Evolutionary conservation across 1,284 basidiomycete genomes (phyloP), one percentile per base, ranked within the genome.

Genomic region (Ganoderma meredithae): DNA sequence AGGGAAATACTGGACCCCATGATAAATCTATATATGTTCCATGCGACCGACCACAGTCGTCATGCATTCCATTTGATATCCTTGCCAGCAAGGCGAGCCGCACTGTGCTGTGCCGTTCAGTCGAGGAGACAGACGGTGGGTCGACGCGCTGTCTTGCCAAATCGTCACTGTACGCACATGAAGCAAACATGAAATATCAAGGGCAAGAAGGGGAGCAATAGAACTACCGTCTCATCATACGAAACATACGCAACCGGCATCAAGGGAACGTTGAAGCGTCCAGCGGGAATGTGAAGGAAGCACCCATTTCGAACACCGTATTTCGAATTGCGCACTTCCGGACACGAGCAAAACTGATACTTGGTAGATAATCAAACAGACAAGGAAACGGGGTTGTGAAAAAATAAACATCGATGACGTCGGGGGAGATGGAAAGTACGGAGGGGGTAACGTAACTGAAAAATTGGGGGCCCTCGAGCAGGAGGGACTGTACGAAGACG

Each of bases 121-220:
- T 53, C 52, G 22, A 55, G 22, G 36, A 22, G n/a, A n/a, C 39
- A n/a, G 39, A 60, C 33, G 55, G 58, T 43, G 71, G 65, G 64
- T 72, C 69, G 71, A 72, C 67, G 71, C 69, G 59, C 71, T 70
- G 71, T 72, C 71, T 72, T 70, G 69, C 67, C 69, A 65, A 66
- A 60, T 69, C 65, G 66, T 70, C 69, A 66, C 63, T 60, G 65
- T 67, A 70, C 65, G 65, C 63, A 72, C 71, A 70, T 68, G 56
- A 67, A 69, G 12, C 63, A 70, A 69, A 49, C 63, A 43, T 60
- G 56, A 65, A 58, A 63, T 61, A 66, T 67, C 66, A 60, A 63
- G 22, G 39, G 22, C 4, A 41, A 31, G 43, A 27, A 53, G 13
- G 52, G 33, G 63, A 66, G 68, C 63, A 60, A 53, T 63, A 43